Evolutionary conservation across 192 early-diverging fungal species (phyloP), one percentile per base, ranked within the genome.

Genomic region (Rhizoclosmatium sp.): DNA sequence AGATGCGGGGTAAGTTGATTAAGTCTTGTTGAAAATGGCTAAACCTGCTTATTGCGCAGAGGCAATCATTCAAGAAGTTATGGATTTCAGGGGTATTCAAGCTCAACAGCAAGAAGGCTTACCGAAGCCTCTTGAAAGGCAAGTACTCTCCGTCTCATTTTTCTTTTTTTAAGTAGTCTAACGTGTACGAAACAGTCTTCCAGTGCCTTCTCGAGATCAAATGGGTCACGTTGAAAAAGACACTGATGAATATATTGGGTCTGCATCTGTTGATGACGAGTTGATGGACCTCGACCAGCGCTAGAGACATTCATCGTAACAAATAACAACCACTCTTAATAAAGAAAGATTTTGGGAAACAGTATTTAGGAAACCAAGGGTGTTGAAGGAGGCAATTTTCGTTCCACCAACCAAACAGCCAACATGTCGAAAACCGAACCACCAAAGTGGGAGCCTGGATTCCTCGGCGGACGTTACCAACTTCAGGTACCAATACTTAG

Each of bases 1-100:
- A 95, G 64, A 95, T 97, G 92, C 92, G 89, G 80, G 79, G 89
- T 82, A 78, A 88, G 69, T 76, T 76, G 1, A 60, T 68, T 61
- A 5, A 16, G n/a, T 7, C 40, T 75, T 16, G 7, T 14, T 10
- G 16, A 21, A 48, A 4, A 48, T 4, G 16, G 19, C 23, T 82
- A 48, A 61, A 46, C 58, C 51, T 68, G 5, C 59, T 54, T 19
- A 49, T 51, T 14, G 21, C 16, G 16, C 10, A 82, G 83, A 58
- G 47, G 80, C 84, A 56, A 86, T 88, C 47, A 82, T 80, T 2
- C 48, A 80, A 40, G 87, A 88, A 70, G 85, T 88, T 14, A 40
- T 84, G 23, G 81, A 84, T 44, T 85, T 81, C 71, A 81, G 95
- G 85, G 89, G 86, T 83, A 89, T 71, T 85, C 72, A 0, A 48